phyloP scores from a whole-genome alignment of 345 rosid species.

The Eucalyptus regnans region DNA sequence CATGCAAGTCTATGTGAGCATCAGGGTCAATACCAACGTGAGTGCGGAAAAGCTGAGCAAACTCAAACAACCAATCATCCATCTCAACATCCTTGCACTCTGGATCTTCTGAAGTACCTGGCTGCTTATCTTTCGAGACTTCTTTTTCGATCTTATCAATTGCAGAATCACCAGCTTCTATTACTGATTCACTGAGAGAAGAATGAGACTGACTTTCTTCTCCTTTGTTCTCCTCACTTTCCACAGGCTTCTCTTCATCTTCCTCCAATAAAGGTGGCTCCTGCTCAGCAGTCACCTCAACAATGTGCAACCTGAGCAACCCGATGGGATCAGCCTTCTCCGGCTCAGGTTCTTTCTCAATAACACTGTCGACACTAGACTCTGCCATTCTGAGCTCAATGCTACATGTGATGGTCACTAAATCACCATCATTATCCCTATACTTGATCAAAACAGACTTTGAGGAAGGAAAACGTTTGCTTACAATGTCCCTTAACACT shows the following conservation, averaged over 20 bases:
- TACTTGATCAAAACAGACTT: constrained; percentile 82
- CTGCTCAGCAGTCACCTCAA: constrained; percentile 89
- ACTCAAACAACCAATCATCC: constrained; percentile 98
- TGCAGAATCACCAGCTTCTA: constrained; percentile 41
- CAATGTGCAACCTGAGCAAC: constrained; percentile 79
- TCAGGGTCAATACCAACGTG: constrained; percentile 93
- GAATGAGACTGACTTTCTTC: constrained; percentile 42
- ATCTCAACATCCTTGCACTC: constrained; percentile 83
- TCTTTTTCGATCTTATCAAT: constrained; percentile 34
- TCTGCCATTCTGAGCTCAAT: constrained; percentile 79
- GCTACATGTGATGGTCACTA: constrained; percentile 75
- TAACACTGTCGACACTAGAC: constrained; percentile 40
- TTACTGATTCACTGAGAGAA: constrained; percentile 33
- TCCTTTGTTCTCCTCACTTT: constrained; percentile 39
- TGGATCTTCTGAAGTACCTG: constrained; percentile 45
- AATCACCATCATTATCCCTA: constrained; percentile 86
- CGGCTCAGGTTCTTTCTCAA: constrained; percentile 43
- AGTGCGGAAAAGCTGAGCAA: constrained; percentile 89
- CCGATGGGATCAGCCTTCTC: constrained; percentile 42
- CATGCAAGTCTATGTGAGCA: constrained; percentile 91
- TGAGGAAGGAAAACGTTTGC: constrained; percentile 70
- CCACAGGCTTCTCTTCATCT: constrained; percentile 64
- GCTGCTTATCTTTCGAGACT: constrained; percentile 41
- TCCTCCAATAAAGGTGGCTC: constrained; percentile 69
- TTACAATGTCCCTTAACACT: constrained; percentile 65